A percentile compares a stretch with the other conserved stretches of the same genome.
phyloP scores from a whole-genome alignment of 1,139 yeast genomes.

The Sugiyamaella grinbergsii region DNA sequence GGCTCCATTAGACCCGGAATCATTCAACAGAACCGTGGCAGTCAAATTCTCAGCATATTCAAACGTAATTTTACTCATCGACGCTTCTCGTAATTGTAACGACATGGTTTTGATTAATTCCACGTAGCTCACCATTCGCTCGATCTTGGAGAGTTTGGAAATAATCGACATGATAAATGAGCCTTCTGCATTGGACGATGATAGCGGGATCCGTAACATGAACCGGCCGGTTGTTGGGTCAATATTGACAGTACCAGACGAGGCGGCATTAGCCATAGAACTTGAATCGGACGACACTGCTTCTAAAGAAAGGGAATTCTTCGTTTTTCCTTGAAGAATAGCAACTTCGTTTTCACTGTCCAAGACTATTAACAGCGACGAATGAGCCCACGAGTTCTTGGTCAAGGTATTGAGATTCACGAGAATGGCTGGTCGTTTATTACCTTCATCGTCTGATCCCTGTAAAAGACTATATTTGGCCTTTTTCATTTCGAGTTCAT shows the following conservation, averaged over 20 bases:
- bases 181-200: constrained; percentile 9
- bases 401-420: constrained; percentile 30
- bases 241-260: constrained; percentile 24
- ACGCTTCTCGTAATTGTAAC: constrained; percentile 34
- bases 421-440: constrained; percentile 31
- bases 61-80: constrained; percentile 37
- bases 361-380: constrained; percentile 28
- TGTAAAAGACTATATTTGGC: constrained; percentile 33
- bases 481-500: constrained; percentile 32
- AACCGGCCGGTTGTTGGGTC: constrained; percentile 34
- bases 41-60: constrained; percentile 32
- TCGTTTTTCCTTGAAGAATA: constrained; percentile 34
- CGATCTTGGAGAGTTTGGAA: constrained; percentile 34
- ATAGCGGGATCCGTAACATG: constrained; percentile 27
- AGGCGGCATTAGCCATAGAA: not conserved
- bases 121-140: constrained; percentile 38
- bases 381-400: constrained; percentile 35
- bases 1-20: not conserved
- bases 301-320: constrained; percentile 17
- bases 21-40: constrained; percentile 28
- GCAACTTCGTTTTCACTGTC: constrained; percentile 23
- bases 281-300: not conserved
- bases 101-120: constrained; percentile 34
- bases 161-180: constrained; percentile 29
- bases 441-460: constrained; percentile 21